Evolutionary conservation across 208 protist genomes (phyloP).

Genomic region (Balamuthia mandrillaris): DNA sequence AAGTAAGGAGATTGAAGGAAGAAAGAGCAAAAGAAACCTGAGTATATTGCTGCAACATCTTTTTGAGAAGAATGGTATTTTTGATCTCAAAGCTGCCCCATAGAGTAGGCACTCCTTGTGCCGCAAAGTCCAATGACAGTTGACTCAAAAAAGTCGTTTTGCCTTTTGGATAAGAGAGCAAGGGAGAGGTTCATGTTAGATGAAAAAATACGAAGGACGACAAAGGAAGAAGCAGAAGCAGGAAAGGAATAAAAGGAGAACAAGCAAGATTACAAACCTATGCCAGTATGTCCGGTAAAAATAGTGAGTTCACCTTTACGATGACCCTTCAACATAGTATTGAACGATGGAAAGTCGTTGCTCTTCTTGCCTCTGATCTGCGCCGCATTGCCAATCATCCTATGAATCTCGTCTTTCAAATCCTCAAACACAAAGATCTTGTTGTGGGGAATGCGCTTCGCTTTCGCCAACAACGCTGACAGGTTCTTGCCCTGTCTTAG

Average conservation of each 20-base stretch:
- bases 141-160: constrained; percentile 64
- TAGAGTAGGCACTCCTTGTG: constrained; percentile 65
- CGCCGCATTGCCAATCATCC: constrained; percentile 22
- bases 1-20: neutral
- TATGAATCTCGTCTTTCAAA: constrained; percentile 18
- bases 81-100: constrained; percentile 76
- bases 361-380: constrained; percentile 39
- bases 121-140: constrained; percentile 64
- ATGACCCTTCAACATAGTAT: constrained; percentile 66
- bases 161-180: no score
- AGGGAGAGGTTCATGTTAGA: no score
- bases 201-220: constrained; percentile 52
- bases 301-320: constrained; percentile 68
- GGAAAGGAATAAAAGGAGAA: no score
- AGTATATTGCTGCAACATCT: constrained; percentile 63
- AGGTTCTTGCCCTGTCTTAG: constrained; percentile 35
- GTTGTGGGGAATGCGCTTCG: constrained; percentile 19
- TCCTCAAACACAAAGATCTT: constrained; percentile 34
- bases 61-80: constrained; percentile 60
- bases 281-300: constrained; percentile 71
- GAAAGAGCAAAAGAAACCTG: neutral
- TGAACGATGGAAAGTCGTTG: constrained; percentile 59
- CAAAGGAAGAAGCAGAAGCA: no score
- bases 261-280: no score
- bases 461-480: neutral